Conservation (phyloP, 352 stramenopile genomes). For the Globisporangium acanthophoron region DNA sequence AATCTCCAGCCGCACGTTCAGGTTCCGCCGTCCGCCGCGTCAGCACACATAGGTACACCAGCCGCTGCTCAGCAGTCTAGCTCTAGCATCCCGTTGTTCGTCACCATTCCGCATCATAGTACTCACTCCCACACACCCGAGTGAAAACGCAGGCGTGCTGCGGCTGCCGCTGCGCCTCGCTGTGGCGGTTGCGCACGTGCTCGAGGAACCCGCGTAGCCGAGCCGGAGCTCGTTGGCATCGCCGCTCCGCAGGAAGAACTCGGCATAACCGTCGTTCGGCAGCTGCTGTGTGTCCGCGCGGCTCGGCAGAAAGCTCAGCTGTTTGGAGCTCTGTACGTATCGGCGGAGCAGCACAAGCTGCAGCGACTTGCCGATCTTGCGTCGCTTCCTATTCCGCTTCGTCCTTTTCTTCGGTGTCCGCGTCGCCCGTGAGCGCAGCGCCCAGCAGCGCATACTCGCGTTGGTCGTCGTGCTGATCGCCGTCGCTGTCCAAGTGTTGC, state of each 20-base stretch:
- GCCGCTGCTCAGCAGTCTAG: background rate
- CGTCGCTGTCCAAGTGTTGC: constrained; percentile 10
- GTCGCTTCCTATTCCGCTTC: background rate
- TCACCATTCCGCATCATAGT: background rate
- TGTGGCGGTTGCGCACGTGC: constrained; percentile 51
- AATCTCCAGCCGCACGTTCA: constrained; percentile 56
- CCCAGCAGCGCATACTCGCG: constrained; percentile 9
- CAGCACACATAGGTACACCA: constrained; percentile 5
- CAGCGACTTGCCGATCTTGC: constrained; percentile 53
- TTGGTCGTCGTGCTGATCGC: constrained; percentile 8
- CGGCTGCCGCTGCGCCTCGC: constrained; percentile 33
- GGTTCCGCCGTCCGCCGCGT: constrained; percentile 18
- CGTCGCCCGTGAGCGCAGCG: background rate
- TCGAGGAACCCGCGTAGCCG: constrained; percentile 56
- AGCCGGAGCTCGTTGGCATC: constrained; percentile 51
- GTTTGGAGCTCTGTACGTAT: constrained; percentile 56
- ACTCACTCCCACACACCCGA: constrained; percentile 14
- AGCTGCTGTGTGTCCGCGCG: constrained; percentile 49
- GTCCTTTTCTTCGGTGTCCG: background rate
- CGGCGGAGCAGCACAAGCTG: constrained; percentile 52
- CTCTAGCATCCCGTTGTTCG: background rate
- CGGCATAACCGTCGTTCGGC: constrained; percentile 59
- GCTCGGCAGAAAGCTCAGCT: constrained; percentile 38
- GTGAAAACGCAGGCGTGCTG: constrained; percentile 8
- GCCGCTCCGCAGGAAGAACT: constrained; percentile 64